phyloP scores from a whole-genome alignment of 768 basidiomycete species.

The Podaxis sp. region DNA sequence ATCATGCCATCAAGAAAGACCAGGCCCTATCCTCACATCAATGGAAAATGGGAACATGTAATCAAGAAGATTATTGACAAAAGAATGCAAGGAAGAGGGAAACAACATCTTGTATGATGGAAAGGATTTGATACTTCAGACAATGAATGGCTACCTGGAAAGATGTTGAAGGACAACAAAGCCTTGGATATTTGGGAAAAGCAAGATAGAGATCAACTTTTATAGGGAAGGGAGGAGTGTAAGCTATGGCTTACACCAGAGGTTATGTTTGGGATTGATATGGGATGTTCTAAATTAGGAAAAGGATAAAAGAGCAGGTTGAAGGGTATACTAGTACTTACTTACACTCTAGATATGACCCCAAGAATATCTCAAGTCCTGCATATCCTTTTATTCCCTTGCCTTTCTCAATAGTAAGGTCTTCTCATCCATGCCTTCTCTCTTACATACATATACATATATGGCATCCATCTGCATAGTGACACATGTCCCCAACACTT shows the following conservation, averaged over 20 bases:
- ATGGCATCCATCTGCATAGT: too few relatives aligned
- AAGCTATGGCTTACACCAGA: neutral
- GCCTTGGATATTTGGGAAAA: neutral
- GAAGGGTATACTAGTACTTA: too few relatives aligned
- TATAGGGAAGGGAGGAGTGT: neutral
- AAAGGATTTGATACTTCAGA: neutral
- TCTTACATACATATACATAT: too few relatives aligned
- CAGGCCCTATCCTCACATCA: neutral
- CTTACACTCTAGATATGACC: too few relatives aligned
- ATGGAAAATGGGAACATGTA: neutral
- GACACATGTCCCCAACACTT: too few relatives aligned
- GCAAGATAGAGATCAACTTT: neutral
- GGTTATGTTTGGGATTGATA: too few relatives aligned
- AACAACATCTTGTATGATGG: neutral
- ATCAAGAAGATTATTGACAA: neutral
- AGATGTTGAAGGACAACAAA: neutral
- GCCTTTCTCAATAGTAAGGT: too few relatives aligned
- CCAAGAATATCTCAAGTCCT: too few relatives aligned
- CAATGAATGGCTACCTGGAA: neutral
- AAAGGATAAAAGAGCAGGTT: too few relatives aligned
- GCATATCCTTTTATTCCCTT: too few relatives aligned
- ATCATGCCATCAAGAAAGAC: neutral
- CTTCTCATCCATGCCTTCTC: too few relatives aligned
- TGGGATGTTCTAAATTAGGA: too few relatives aligned
- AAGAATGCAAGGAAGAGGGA: neutral